Evolutionary conservation across 768 basidiomycete genomes (phyloP), one percentile per base, ranked within the genome.

Genomic region (Phanerodontia chrysosporium): DNA sequence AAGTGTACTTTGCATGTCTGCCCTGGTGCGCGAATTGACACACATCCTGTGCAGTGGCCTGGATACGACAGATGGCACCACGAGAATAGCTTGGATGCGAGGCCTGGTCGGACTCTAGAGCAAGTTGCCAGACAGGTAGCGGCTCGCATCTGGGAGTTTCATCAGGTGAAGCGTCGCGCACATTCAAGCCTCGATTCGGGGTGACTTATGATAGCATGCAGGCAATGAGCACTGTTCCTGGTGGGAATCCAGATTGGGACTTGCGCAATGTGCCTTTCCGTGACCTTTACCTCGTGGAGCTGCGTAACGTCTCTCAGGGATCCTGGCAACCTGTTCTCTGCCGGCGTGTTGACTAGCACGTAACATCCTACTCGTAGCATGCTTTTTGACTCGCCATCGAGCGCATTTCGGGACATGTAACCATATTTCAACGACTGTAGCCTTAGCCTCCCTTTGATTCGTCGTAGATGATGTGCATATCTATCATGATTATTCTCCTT

Each of bases 311-410:
- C 27, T 53, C 60, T 3, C 44, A 24, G 9, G 60, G 60, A 16
- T 52, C 49, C 22, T 61, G 60, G 60, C 60, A 61, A 28, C 60
- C 60, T 13, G 60, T 61, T 9, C 3, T 61, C 22, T 52, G 46
- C 14, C 39, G 18, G 4, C 18, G 10, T 18, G 10, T 18, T 35
- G 14, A 7, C 14, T 35, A 35, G 32, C 32, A n/a, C 14, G 32
- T 35, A 35, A 35, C 32, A 14, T 35, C 32, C n/a, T n/a, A n/a
- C n/a, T n/a, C n/a, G n/a, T n/a, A n/a, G n/a, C n/a, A n/a, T n/a
- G n/a, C n/a, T n/a, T n/a, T n/a, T 35, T 35, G 32, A 35, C 14
- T 35, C 32, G 32, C 32, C 32, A 7, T 35, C 7, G 32, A 35
- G 32, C 32, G 32, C n/a, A n/a, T n/a, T n/a, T n/a, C n/a, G n/a